Base-by-base conservation (phyloP, 1,139 yeast genomes). In the Yarrowia galli region DNA sequence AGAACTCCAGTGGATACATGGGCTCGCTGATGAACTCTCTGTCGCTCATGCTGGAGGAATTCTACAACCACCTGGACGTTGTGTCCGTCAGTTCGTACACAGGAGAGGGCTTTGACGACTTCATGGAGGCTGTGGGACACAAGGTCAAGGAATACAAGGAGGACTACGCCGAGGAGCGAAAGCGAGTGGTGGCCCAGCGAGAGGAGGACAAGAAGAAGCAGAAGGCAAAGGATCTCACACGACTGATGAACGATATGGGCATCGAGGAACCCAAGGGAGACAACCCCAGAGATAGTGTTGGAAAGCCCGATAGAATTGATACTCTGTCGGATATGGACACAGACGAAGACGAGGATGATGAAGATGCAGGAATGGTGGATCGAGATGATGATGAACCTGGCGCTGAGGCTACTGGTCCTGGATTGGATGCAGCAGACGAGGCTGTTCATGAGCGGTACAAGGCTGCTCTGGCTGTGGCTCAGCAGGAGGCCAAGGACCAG, bases 21-120 rank as follows among this genome's bases (percentile, higher is more conserved):
- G 87, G 92, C 67, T 91, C 97, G 1, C 82, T 96, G 67, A 91
- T 96, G 71, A 93, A 93, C 78, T 92, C 97, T 2, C 91, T 96
- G 97, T 90, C 97, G 28, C 83, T 96, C 73, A 92, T 96, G 93
- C 82, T 96, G 71, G 99, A 96, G 76, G 99, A 96, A 76, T 96
- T 96, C 75, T 96, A 96, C 78, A 89, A 96, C 0, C 96, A 93
- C 70, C 80, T 96, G 72, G 99, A 95, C 76, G 91, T 92, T 68
- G 97, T 91, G 54, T 89, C 93, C 16, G 97, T 92, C 16, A 91
- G 97, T 67, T 87, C 98, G 42, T 89, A 87, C 75, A 93, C 98
- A 0, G 99, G 99, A 18, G 89, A 84, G 3, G 99, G 99, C 0
- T 91, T 96, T 76, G 97, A 92, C 75, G 97, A 92, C 43, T 95